phyloP scores from a whole-genome alignment of 1,284 basidiomycete genomes.

The Psilocybe mexicana region DNA sequence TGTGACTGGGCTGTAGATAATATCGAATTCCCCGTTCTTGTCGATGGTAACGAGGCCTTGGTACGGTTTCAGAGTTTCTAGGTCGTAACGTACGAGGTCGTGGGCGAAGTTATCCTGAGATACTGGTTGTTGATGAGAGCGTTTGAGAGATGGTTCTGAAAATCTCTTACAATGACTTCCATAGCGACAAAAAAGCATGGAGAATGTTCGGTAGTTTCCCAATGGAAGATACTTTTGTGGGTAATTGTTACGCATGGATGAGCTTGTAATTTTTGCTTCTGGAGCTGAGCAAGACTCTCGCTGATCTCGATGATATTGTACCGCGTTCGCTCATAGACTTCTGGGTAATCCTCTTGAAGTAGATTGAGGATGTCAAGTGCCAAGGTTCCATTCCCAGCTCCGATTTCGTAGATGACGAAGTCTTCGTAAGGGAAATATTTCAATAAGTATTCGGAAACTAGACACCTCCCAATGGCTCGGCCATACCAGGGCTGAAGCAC shows the following conservation, averaged over 20 bases:
- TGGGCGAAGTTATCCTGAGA: conserved; percentile 94
- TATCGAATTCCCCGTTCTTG: conserved; percentile 81
- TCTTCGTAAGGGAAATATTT: conserved; percentile 97
- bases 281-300: conserved; percentile 72
- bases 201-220: conserved; percentile 74
- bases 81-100: conserved; percentile 91
- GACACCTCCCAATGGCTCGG: conserved; percentile 84
- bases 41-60: conserved; percentile 88
- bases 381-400: conserved; percentile 95
- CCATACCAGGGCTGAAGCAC: conserved; percentile 86
- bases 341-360: conserved; percentile 78
- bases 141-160: background rate
- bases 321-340: conserved; percentile 87
- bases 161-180: conserved; percentile 84
- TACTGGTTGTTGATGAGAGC: conserved; percentile 5
- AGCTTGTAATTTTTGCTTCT: conserved; percentile 59
- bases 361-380: conserved; percentile 88
- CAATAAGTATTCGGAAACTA: conserved; percentile 89
- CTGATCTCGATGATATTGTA: conserved; percentile 97
- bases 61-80: conserved; percentile 75
- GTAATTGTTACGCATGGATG: conserved; percentile 72
- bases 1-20: conserved; percentile 81
- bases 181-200: conserved; percentile 94
- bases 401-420: conserved; percentile 95
- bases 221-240: conserved; percentile 88